Evolutionary conservation across 2,329 filamentous ascomycete species (phyloP).

Genomic region (Zymoseptoria ardabiliae): DNA sequence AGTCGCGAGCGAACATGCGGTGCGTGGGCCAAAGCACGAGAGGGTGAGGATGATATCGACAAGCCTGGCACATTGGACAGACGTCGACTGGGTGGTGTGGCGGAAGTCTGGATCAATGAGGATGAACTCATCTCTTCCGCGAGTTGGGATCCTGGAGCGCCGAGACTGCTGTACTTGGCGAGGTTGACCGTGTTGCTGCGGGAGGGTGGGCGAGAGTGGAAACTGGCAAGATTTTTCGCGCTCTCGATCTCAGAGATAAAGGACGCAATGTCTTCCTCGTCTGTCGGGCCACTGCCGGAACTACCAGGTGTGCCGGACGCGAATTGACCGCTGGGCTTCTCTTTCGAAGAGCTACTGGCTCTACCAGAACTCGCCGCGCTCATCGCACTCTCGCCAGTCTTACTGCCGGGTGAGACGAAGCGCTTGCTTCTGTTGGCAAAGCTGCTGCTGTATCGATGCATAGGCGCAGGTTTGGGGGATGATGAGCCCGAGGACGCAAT

Average conservation of each 20-base stretch:
- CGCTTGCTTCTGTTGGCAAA: conserved; percentile 79
- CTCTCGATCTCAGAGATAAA: conserved; percentile 85
- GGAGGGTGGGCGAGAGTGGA: conserved; percentile 56
- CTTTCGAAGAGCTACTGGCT: conserved; percentile 63
- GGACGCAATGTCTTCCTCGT: conserved; percentile 88
- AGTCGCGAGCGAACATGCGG: conserved; percentile 90
- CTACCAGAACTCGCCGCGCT: conserved; percentile 75
- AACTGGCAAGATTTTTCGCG: conserved; percentile 73
- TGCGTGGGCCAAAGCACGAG: conserved; percentile 79
- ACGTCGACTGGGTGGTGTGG: conserved; percentile 68
- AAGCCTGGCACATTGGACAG: conserved; percentile 57
- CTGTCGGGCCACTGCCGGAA: conserved; percentile 59
- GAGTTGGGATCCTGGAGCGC: conserved; percentile 77
- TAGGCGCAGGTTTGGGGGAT: conserved; percentile 70
- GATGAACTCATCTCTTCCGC: conserved; percentile 93
- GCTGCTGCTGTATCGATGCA: conserved; percentile 86
- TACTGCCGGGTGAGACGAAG: conserved; percentile 64
- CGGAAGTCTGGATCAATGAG: conserved; percentile 73
- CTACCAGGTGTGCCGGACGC: conserved; percentile 61
- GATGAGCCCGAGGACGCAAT: conserved; percentile 61
- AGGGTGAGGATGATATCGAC: conserved; percentile 82
- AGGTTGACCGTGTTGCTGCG: conserved; percentile 42
- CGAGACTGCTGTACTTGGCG: conserved; percentile 76
- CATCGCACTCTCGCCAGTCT: conserved; percentile 63
- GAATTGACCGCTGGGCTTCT: conserved; percentile 20